Evolutionary conservation across 2,329 filamentous ascomycete genomes (phyloP), one percentile per base, ranked within the genome.

Genomic region (Fusarium nurragi): DNA sequence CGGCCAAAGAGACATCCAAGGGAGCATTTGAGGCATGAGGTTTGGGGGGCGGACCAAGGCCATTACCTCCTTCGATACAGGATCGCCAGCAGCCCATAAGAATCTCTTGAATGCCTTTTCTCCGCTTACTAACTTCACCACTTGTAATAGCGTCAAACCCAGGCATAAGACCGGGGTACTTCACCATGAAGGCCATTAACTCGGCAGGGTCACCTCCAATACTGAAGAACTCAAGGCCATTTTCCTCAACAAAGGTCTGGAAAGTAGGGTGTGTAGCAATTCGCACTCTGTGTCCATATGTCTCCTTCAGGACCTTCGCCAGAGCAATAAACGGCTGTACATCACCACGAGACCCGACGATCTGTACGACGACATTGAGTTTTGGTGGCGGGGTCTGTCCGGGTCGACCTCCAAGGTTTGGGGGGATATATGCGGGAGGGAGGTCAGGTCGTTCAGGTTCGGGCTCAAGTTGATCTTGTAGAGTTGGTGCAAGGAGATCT

Each of bases 121-220:
- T 84, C 26, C 92, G 83, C 75, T 89, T 90, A 38, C 86, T 88
- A 46, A 97, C 86, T 73, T 95, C 92, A 9, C 92, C 92, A 64
- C 85, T 90, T 59, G 88, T 88, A 45, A 96, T 77, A 1, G 90
- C 88, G 45, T 94, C 89, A 57, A 94, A 86, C 1, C 90, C 90
- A 2, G 93, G 93, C 89, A 96, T 92, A 28, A 97, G 80, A 0
- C 92, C 91, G 0, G 93, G 92, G 68, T 95, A 91, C 76, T 94
- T 94, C 41, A 95, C 92, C 92, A 96, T 96, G 71, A 94, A 96
- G 4, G 92, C 91, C 90, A 93, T 93, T 39, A 93, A 80, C 70
- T 91, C 86, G 2, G 88, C 84, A 2, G 90, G 90, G 73, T 93
- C 89, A 4, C 90, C 90, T n/a, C 90, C 90, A 48, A 93, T 90